phyloP scores from a whole-genome alignment of 768 basidiomycete species.

The Neoboletus brunneissimus region DNA sequence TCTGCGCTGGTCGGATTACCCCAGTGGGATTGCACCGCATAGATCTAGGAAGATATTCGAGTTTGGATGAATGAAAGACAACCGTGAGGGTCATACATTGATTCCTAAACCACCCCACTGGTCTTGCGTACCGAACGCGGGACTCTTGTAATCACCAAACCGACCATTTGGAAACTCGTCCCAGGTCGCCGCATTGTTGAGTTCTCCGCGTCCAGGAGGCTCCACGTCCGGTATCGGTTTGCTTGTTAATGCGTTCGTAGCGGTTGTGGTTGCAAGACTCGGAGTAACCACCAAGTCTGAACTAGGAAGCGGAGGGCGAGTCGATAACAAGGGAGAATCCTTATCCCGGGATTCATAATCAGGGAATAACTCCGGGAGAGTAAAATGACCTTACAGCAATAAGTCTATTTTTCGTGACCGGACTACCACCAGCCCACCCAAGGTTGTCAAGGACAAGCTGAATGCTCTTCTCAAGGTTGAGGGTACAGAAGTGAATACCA shows the following conservation, averaged over 20 bases:
- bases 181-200: conserved; percentile 78
- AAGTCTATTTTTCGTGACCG: conserved; percentile 55
- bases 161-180: conserved; percentile 98
- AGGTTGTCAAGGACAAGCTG: conserved; percentile 79
- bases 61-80: background rate
- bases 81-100: conserved; percentile 39
- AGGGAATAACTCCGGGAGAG: background rate
- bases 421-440: conserved; percentile 57
- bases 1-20: conserved; percentile 56
- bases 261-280: conserved; percentile 58
- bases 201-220: conserved; percentile 61
- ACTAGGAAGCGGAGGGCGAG: conserved; percentile 26
- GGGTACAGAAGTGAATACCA: conserved; percentile 92
- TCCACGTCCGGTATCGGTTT: conserved; percentile 52
- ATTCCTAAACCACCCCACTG: conserved; percentile 73
- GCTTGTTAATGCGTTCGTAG: conserved; percentile 52
- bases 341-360: conserved; percentile 19
- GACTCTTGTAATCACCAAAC: conserved; percentile 96
- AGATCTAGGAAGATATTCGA: conserved; percentile 41
- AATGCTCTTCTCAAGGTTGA: conserved; percentile 96
- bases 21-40: conserved; percentile 69
- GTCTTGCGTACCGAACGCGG: conserved; percentile 83
- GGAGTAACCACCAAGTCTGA: conserved; percentile 57
- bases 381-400: conserved; percentile 50
- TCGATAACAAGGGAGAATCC: conserved; percentile 40